Evolutionary conservation across 768 basidiomycete genomes (phyloP), one percentile per base, ranked within the genome.

Genomic region (Fomitopsis serialis): DNA sequence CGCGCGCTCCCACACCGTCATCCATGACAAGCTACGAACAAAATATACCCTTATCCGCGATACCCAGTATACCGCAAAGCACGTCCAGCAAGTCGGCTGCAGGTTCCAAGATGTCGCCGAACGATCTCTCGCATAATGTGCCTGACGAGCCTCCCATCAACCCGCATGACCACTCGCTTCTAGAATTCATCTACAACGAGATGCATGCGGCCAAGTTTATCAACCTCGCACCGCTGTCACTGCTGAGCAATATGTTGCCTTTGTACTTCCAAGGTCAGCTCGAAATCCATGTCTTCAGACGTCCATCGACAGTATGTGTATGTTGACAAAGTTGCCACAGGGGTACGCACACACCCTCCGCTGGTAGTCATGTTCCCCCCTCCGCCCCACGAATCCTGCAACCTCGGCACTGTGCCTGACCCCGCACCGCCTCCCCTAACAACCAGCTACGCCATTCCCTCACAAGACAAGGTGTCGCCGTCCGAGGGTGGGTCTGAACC

Each of bases 181-280:
- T 90, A 22, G 81, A 84, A 59, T 68, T 68, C 43, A 82, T 88
- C 11, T 89, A 87, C 70, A 74, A 70, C 19, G 81, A 84, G 57
- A 83, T 85, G 80, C 82, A 88, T 24, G 78, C 78, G 5, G 72
- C 79, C 13, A 71, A 85, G 34, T 89, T 86, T 60, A 82, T 90
- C 60, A 89, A 89, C 62, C 66, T 78, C 2, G 69, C 79, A 22
- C 87, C 87, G 2, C 63, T 88, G 15, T 81, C 84, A 1, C 58
- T 89, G 40, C 67, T 90, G 47, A 70, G 74, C 13, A 84, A 82
- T 56, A 71, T 74, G 8, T 65, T 89, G 17, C 75, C 78, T 13
- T 61, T 80, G 51, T 78, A 86, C 68, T 85, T 90, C 61, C 76
- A 74, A 68, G 82, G 87, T 83, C 54, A 56, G 72, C 47, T 5